phyloP scores from a whole-genome alignment of 2,329 filamentous ascomycete genomes.

The Nannizzia gypsea region DNA sequence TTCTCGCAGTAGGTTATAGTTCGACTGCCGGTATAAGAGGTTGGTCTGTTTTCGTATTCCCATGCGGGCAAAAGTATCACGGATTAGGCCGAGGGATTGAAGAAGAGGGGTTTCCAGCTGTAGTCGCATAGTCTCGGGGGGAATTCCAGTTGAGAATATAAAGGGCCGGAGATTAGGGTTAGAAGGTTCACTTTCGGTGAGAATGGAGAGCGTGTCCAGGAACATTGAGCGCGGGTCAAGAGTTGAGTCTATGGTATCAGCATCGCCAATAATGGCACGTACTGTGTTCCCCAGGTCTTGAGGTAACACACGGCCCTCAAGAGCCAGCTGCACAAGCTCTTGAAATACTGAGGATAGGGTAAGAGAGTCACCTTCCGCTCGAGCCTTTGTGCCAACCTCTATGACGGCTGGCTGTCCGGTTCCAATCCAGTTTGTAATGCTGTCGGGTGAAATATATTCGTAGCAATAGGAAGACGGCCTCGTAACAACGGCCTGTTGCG shows the following conservation, averaged over 20 bases:
- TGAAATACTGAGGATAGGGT: slow-evolving; percentile 65
- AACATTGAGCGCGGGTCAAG: slow-evolving; percentile 58
- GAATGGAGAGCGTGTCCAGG: slow-evolving; percentile 68
- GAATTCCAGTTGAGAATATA: slow-evolving; percentile 59
- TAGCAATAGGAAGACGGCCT: slow-evolving; percentile 50
- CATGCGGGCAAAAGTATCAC: slow-evolving; percentile 71
- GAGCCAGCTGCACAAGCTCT: slow-evolving; percentile 66
- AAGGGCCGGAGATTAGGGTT: slow-evolving; percentile 52
- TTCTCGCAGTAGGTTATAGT: slow-evolving; percentile 90
- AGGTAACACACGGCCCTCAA: slow-evolving; percentile 57
- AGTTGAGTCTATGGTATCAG: slow-evolving; percentile 36
- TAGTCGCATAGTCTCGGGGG: slow-evolving; percentile 60
- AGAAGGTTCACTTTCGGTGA: slow-evolving; percentile 59
- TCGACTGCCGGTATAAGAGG: slow-evolving; percentile 84
- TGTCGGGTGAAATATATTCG: slow-evolving; percentile 60
- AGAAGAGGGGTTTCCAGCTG: slow-evolving; percentile 71
- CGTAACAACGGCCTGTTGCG: slow-evolving; percentile 10
- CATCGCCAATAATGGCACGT: slow-evolving; percentile 57
- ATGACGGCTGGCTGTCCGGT: slow-evolving; percentile 57
- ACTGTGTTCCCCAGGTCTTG: slow-evolving; percentile 59
- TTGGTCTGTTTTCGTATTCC: slow-evolving; percentile 87
- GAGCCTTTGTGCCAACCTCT: slow-evolving; percentile 51
- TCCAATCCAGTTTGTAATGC: slow-evolving; percentile 55
- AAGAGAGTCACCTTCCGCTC: slow-evolving; percentile 54
- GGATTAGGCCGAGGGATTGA: slow-evolving; percentile 64